Evolutionary conservation across 352 stramenopile species (phyloP).

Genomic region (Phytophthora fragariaefolia): DNA sequence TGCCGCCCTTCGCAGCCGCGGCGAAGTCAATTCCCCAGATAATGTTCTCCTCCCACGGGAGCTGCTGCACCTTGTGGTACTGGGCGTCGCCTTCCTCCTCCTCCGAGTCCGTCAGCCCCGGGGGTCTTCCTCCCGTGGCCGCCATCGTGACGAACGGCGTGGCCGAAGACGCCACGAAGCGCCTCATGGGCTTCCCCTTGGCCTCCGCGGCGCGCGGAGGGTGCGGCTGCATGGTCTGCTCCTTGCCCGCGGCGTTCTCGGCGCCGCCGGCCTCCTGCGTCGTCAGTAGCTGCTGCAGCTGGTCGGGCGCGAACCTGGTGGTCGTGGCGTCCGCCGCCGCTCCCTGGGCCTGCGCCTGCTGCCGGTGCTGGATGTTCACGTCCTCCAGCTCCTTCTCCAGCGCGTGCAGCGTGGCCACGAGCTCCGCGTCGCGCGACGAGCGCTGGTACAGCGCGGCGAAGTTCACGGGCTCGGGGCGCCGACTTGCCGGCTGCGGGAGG

Average conservation of each 20-base stretch:
- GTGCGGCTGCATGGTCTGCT: constrained; percentile 49
- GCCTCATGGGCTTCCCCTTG: constrained; percentile 80
- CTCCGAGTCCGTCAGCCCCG: constrained; percentile 20
- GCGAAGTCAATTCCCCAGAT: constrained; percentile 77
- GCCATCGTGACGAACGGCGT: constrained; percentile 68
- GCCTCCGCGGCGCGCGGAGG: constrained; percentile 33
- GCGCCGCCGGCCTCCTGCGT: constrained; percentile 52
- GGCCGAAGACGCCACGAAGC: constrained; percentile 61
- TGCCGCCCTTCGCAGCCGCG: constrained; percentile 25
- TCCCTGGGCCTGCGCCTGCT: constrained; percentile 23
- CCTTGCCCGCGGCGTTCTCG: constrained; percentile 45
- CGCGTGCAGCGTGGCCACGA: constrained; percentile 56
- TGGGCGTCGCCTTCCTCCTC: constrained; percentile 54
- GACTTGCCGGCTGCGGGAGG: constrained; percentile 10
- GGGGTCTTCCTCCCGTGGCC: constrained; percentile 11
- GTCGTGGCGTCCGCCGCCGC: constrained; percentile 18
- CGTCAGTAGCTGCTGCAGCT: constrained; percentile 70
- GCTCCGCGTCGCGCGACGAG: constrained; percentile 57
- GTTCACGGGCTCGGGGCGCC: constrained; percentile 17
- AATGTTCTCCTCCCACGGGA: constrained; percentile 85
- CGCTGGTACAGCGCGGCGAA: constrained; percentile 78
- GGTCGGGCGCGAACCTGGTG: constrained; percentile 59
- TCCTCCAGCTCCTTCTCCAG: constrained; percentile 64
- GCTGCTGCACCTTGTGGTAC: constrained; percentile 84
- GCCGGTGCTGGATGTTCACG: constrained; percentile 46